Conservation (phyloP, 1,284 basidiomycete species). For the Ganoderma multipileum region DNA sequence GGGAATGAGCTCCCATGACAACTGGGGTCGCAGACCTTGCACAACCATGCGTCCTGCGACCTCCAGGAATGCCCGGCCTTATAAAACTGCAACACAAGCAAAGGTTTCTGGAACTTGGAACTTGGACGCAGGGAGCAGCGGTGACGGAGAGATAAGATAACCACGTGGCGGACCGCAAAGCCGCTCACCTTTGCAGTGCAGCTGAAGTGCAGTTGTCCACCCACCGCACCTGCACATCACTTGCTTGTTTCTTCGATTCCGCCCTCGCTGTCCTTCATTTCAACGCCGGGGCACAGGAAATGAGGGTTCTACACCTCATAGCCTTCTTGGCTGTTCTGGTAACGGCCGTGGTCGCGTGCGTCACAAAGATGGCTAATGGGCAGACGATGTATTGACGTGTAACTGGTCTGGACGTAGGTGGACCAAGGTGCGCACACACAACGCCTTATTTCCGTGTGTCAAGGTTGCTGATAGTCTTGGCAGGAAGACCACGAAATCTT, state of each 20-base stretch:
- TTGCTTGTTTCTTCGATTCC: background rate
- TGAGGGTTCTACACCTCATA: constrained; percentile 43
- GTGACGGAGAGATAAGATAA: constrained; percentile 31
- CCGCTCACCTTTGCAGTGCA: background rate
- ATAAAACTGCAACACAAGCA: too few species aligned
- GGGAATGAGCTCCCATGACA: too few species aligned
- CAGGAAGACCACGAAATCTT: constrained; percentile 96
- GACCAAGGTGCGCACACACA: constrained; percentile 60
- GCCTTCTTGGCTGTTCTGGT: constrained; percentile 40
- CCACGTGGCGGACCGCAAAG: constrained; percentile 29
- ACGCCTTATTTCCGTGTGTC: too few species aligned
- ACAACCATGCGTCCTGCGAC: too few species aligned
- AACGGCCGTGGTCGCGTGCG: constrained; percentile 44
- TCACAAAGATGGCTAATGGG: constrained; percentile 7
- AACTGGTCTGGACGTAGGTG: constrained; percentile 52
- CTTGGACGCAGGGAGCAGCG: background rate
- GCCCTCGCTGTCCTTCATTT: background rate
- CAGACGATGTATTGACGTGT: constrained; percentile 17
- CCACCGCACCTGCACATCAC: background rate
- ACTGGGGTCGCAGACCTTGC: too few species aligned
- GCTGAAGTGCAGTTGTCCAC: too few species aligned
- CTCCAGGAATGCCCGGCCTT: too few species aligned
- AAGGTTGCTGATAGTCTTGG: background rate
- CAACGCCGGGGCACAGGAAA: constrained; percentile 14
- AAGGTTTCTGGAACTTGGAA: too few species aligned